These are phyloP conservation scores for Lepidium didymum DNA, from an alignment of 345 rosid genomes.

Conservation along the genomic window DNA sequence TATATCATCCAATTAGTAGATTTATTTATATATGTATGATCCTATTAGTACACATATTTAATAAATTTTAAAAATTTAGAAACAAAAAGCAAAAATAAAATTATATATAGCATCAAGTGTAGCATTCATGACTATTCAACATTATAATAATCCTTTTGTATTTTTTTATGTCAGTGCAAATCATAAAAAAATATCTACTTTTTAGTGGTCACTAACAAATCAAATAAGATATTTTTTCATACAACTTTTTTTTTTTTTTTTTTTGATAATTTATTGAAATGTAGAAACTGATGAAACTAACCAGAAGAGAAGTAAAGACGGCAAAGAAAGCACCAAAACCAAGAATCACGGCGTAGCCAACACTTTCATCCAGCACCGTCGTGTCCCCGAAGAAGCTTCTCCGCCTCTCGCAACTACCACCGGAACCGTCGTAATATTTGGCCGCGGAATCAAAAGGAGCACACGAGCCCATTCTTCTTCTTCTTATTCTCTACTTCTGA, in stretches of 20 bases:
- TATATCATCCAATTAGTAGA: no score
- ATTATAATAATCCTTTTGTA: neutral
- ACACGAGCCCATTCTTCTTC: slow-evolving; percentile 33
- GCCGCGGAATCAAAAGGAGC: slow-evolving; percentile 71
- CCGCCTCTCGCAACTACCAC: slow-evolving; percentile 50
- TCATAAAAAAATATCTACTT: neutral
- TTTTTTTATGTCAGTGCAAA: neutral
- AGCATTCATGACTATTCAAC: neutral
- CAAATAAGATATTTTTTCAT: neutral
- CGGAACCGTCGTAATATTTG: slow-evolving; percentile 46
- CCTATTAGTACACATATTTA: neutral
- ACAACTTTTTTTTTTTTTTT: no score
- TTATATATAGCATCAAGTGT: neutral
- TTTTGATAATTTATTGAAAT: no score
- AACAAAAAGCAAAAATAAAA: neutral
- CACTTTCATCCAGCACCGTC: slow-evolving; percentile 63
- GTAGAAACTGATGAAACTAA: slow-evolving; percentile 11
- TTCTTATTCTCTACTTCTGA: neutral
- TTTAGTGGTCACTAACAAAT: slow-evolving; percentile 1
- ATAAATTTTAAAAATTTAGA: neutral
- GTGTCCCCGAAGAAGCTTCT: slow-evolving; percentile 66
- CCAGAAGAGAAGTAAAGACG: slow-evolving; percentile 79
- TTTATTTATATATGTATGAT: neutral
- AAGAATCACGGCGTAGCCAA: slow-evolving; percentile 78
- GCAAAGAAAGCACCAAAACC: slow-evolving; percentile 96